Conservation (phyloP, 805 yeast species). For the Nakazawaea ernobii region DNA sequence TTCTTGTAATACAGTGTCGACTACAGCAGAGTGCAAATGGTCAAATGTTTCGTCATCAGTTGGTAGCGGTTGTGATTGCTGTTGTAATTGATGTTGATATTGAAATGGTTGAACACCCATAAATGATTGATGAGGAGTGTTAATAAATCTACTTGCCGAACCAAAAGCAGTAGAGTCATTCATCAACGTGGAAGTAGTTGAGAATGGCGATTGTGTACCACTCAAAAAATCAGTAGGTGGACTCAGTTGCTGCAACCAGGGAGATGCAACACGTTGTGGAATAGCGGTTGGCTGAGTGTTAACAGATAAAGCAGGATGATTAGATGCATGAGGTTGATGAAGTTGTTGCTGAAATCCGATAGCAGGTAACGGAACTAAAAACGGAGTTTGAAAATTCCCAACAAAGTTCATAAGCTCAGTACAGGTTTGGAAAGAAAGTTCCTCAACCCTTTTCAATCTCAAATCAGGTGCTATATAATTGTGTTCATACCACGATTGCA, state of each 20-base stretch:
- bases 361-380: slow-evolving; percentile 48
- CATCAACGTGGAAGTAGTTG: background rate
- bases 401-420: slow-evolving; percentile 45
- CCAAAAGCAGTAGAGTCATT: slow-evolving; percentile 10
- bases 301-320: slow-evolving; percentile 1
- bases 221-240: slow-evolving; percentile 4
- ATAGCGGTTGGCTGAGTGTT: slow-evolving; percentile 8
- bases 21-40: slow-evolving; percentile 33
- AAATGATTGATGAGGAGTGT: slow-evolving; percentile 8
- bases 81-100: background rate
- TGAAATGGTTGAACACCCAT: background rate
- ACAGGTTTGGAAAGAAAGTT: slow-evolving; percentile 42
- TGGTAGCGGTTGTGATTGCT: slow-evolving; percentile 4
- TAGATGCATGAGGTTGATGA: slow-evolving; percentile 10
- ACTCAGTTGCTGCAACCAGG: slow-evolving; percentile 7
- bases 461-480: slow-evolving; percentile 54
- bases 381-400: slow-evolving; percentile 52
- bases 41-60: slow-evolving; percentile 23
- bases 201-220: slow-evolving; percentile 5
- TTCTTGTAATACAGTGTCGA: slow-evolving; percentile 33
- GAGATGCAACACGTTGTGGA: slow-evolving; percentile 10
- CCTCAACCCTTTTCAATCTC: slow-evolving; percentile 54
- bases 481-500: slow-evolving; percentile 73
- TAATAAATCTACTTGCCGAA: slow-evolving; percentile 14
- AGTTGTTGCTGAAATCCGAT: slow-evolving; percentile 3